Base-by-base conservation (phyloP, 2,329 filamentous ascomycete species). In the Erysiphe neolycopersici region DNA sequence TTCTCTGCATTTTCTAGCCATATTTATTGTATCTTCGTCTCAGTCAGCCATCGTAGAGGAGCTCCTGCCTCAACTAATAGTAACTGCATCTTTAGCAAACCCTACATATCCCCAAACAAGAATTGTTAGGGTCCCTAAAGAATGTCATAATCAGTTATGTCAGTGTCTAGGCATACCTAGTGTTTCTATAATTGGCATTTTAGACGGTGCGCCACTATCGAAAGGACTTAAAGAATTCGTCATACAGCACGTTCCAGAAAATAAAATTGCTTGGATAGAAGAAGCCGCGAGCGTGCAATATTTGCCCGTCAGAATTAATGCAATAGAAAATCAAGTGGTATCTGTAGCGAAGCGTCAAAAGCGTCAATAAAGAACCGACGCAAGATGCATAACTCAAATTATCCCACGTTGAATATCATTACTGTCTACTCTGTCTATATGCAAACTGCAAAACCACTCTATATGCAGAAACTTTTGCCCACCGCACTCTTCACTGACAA, bases 151-250 rank as follows among this genome's bases (percentile, higher is more conserved):
- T 14, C 65, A 65, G 12, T 58, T 83, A 14, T 68, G 68, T 41
- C 56, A 60, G 29, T 64, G 64, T 17, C 61, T 82, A 3, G 69
- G 69, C 1, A 63, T 81, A 10, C 71, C 73, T 0, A 65, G 74
- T 31, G 73, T 73, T 0, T 78, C 75, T 1, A 72, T 73, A 18
- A 60, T 83, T 30, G 78, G 68, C 0, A 55, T 83, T 6, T 57
- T 63, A 17, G 61, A 62, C 6, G 65, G 61, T 33, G 71, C 75
- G 0, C 72, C 73, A 0, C 66, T 69, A 37, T 64, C 69, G 0
- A 64, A 64, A 42, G 63, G 68, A 1, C 55, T 83, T 10, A 54
- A 75, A 19, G 64, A 72, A 4, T 69, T 73, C 49, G 64, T 73
- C 1, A 57, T 62, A 29, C 59, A 64, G 32, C 60, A 62, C 44